Percentiles rank a stretch among this genome's conserved stretches.
phyloP scores from a whole-genome alignment of 1,139 yeast genomes.

The Casaregolazyma lundiana region DNA sequence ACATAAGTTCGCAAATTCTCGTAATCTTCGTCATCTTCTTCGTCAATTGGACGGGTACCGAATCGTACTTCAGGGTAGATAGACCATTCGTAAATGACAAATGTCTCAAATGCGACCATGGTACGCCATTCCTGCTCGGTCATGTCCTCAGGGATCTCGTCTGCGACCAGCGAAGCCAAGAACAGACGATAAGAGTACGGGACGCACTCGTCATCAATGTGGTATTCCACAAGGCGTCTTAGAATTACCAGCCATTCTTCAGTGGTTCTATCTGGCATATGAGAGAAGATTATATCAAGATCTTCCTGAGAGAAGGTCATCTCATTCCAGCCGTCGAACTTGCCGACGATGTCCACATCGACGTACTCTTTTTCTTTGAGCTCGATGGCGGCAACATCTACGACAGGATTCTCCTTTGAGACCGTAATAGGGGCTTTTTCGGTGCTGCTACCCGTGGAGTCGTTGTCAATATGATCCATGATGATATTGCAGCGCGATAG shows the following conservation, averaged over 20 bases:
- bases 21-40: slow-evolving; percentile 42
- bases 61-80: slow-evolving; percentile 66
- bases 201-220: slow-evolving; percentile 47
- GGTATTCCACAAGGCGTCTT: slow-evolving; percentile 37
- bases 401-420: neutral
- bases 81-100: slow-evolving; percentile 40
- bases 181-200: slow-evolving; percentile 36
- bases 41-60: slow-evolving; percentile 50
- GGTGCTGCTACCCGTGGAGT: neutral
- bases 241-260: slow-evolving; percentile 30
- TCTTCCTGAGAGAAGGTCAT: neutral
- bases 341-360: neutral
- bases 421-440: neutral
- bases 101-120: slow-evolving; percentile 39
- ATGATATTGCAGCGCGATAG: too few relatives aligned
- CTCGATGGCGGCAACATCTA: neutral
- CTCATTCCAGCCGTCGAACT: neutral
- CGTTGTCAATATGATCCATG: neutral
- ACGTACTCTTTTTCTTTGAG: neutral
- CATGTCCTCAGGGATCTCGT: slow-evolving; percentile 12
- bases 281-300: neutral
- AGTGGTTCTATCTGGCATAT: neutral
- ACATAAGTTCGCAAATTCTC: slow-evolving; percentile 57
- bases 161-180: slow-evolving; percentile 27
- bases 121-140: slow-evolving; percentile 31